These are phyloP conservation scores for Ophiostoma montium DNA, from an alignment of 2,329 filamentous ascomycete genomes.

Conservation along the genomic window DNA sequence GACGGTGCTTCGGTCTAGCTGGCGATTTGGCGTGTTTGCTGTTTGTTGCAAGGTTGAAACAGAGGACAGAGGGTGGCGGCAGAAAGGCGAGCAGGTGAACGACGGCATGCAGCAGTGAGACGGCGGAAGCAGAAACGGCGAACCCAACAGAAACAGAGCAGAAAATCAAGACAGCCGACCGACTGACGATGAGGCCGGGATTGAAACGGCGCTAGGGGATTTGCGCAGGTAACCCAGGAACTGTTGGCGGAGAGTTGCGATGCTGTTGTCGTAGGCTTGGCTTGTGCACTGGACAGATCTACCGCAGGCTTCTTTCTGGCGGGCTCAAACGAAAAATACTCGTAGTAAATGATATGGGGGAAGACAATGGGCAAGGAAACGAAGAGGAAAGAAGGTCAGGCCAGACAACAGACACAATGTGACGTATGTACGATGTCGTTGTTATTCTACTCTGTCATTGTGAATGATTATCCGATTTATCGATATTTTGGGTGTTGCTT, in stretches of 20 bases:
- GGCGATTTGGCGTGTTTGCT: background rate
- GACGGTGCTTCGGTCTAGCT: background rate
- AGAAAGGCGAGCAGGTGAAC: background rate
- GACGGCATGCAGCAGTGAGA: background rate
- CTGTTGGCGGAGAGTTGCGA: background rate
- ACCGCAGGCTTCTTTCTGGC: too few species aligned
- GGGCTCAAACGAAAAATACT: too few species aligned
- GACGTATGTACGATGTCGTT: too few species aligned
- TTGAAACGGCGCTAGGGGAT: background rate
- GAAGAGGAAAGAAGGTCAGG: background rate
- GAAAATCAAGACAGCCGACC: background rate
- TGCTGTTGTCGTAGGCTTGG: background rate
- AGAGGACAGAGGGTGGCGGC: background rate
- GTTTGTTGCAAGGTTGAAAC: background rate
- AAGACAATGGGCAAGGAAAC: background rate
- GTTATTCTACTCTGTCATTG: too few species aligned
- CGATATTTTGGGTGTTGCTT: too few species aligned
- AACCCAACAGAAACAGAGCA: background rate
- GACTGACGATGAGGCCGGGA: background rate
- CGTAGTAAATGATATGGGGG: too few species aligned
- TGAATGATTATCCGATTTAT: too few species aligned
- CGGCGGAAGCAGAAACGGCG: background rate
- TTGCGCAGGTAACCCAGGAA: slow-evolving; percentile 3
- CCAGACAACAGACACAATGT: background rate
- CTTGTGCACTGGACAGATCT: background rate